These are phyloP conservation scores for Bathelium albidoporum DNA, from an alignment of 495 filamentous ascomycete genomes.

Conservation along the genomic window DNA sequence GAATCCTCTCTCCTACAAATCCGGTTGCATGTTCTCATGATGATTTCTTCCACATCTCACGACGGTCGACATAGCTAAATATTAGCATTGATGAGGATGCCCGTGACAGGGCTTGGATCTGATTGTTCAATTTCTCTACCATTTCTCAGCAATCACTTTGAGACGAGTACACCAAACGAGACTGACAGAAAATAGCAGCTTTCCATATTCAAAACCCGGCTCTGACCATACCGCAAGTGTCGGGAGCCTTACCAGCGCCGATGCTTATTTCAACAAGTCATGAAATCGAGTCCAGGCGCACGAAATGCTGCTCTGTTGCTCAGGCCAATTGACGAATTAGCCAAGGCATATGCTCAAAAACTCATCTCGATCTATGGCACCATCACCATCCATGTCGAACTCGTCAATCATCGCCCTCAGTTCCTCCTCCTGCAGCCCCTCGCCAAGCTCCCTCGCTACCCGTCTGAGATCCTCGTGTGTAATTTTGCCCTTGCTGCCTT, in stretches of 20 bases:
- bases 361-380: conserved; percentile 79
- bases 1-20: conserved; percentile 26
- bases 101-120: conserved; percentile 17
- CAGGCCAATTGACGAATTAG: conserved; percentile 5
- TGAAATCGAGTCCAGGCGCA: not conserved
- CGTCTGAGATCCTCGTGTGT: conserved; percentile 72
- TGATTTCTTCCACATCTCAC: conserved; percentile 75
- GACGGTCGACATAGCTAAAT: conserved; percentile 92
- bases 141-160: not conserved
- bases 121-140: conserved; percentile 3
- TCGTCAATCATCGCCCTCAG: conserved; percentile 94
- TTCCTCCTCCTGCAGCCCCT: conserved; percentile 86
- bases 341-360: conserved; percentile 68
- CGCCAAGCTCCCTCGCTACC: conserved; percentile 84
- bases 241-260: not conserved
- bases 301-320: not conserved
- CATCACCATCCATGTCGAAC: conserved; percentile 90
- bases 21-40: conserved; percentile 43
- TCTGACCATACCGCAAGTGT: not conserved
- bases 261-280: not conserved
- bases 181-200: not conserved
- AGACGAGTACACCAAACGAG: not conserved
- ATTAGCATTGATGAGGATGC: conserved; percentile 36
- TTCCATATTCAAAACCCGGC: not conserved
- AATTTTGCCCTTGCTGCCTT: conserved; percentile 71